Base-by-base conservation (phyloP, 352 stramenopile genomes). In the Pythium brachiatum region DNA sequence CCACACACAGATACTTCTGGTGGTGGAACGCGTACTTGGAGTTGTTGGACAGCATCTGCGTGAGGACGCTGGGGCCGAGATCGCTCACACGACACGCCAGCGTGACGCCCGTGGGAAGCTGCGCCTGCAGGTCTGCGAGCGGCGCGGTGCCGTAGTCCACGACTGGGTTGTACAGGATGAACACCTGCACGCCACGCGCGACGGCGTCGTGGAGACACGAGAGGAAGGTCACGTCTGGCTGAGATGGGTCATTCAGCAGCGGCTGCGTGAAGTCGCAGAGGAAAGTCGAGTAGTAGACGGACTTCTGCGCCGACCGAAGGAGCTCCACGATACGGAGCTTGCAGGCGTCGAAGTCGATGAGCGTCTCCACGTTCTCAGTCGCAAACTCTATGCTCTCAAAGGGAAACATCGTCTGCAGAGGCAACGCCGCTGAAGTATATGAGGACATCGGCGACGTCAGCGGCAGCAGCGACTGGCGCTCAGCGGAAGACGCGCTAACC, bases 21-120 rank as follows among this genome's bases (percentile, higher is more conserved):
- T 92, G 83, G 53, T 92, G 83, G 67, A 92, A 92, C 29, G 78
- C 83, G 62, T 92, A 92, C 47, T 82, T 83, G 21, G 81, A 89
- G 59, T 92, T 92, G 70, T 90, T 90, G 34, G 83, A 92, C 56
- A 88, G 56, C 36, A 53, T 50, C 36, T 70, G 26, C 25, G 72
- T 79, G 29, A 73, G 48, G 7, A 72, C 32, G 39, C 62, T 79
- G 21, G 83, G 83, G 3, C 83, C 83, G 3, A 90, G 56, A 59
- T 92, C 79, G 57, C 83, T 92, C 47, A 89, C 81, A 16, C 76
- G 74, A 59, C 73, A 89, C 36, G 78, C 66, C 20, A 92, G 70
- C 25, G 77, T 66, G 26, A 90, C 76, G 44, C 76, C 71, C 2
- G 55, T 34, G 6, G 81, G 78, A 46, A 92, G 69, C 29, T 79